Base-by-base conservation (phyloP, 768 basidiomycete species). In the Cystobasidium onofrii region DNA sequence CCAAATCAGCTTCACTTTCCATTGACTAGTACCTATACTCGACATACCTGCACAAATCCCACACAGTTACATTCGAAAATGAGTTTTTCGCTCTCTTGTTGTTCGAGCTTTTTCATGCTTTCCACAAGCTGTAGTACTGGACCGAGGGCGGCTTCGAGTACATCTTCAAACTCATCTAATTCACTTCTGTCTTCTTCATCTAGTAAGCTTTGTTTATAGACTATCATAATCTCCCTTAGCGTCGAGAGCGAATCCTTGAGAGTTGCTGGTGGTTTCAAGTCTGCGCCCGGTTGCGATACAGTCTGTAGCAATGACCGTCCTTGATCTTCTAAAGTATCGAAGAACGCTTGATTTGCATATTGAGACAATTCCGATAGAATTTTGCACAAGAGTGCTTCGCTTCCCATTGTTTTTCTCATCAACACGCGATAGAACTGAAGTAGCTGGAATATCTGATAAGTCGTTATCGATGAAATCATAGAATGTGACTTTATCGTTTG, bases 401-500 rank as follows among this genome's bases (percentile, higher is more conserved):
- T 85, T 0, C 96, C 96, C 52, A 97, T 88, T 0, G 94, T 97
- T 61, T 91, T 85, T 63, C 87, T 85, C 92, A 99, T 96, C 3
- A 93, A 97, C 36, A 92, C 81, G 79, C 88, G 83, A 80, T 98
- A 99, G 80, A 98, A 99, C 76, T 95, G 91, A 10, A 99, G 82
- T n/a, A 98, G 84, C 78, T 95, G 97, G 60, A 92, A 89, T 64
- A 98, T 88, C 80, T 91, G 93, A 83, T 92, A 99, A 0, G 90
- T 87, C 55, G 89, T 86, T 73, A 98, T 92, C 74, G 89, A 88
- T 77, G 91, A 93, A 36, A 71, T 71, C 50, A 71, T 52, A 81
- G 97, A 95, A 80, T 99, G 95, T 0, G 89, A 90, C 52, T 89
- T 87, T 36, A 96, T 87, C 1, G 93, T 96, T 80, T 98, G 93